A percentile compares a stretch with the other conserved stretches of the same genome.
Conservation (phyloP, 805 yeast genomes). For the Metschnikowia similis region DNA sequence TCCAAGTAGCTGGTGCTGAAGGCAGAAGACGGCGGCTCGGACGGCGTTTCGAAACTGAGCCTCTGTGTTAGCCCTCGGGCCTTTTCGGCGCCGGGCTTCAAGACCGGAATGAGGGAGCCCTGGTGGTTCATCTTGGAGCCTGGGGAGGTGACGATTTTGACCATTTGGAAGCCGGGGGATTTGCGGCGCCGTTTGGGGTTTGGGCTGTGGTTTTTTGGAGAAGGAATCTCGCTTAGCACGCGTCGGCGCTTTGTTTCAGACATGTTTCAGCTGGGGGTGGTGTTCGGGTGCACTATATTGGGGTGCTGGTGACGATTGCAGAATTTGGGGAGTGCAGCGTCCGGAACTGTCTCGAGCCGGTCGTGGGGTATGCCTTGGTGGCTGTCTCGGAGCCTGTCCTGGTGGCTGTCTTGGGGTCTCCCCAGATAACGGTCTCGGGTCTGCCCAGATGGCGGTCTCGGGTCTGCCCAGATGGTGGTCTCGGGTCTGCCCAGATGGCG, state of each 20-base stretch:
- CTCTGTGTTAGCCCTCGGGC: neutral
- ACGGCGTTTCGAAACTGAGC: neutral
- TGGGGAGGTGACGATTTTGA: conserved; percentile 9
- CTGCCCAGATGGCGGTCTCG: no score
- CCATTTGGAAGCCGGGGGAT: conserved; percentile 21
- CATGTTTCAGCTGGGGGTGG: neutral
- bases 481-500: no score
- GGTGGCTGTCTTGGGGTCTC: no score
- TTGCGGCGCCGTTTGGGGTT: conserved; percentile 10
- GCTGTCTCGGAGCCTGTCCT: no score
- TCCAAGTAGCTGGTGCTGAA: neutral
- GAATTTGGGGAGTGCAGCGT: no score
- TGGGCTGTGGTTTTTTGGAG: conserved; percentile 4
- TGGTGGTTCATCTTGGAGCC: neutral
- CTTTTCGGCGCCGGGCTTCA: neutral
- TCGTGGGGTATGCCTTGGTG: no score
- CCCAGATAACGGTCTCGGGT: no score
- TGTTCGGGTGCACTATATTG: neutral
- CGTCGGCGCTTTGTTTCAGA: conserved; percentile 14
- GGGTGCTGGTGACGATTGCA: no score
- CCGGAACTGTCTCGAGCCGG: no score
- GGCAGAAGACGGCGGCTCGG: neutral
- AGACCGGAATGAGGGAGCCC: conserved; percentile 14
- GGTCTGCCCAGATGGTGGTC: no score
- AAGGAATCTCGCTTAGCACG: conserved; percentile 16